Base-by-base conservation (phyloP, 2,329 filamentous ascomycete genomes). In the Didymella sp. region DNA sequence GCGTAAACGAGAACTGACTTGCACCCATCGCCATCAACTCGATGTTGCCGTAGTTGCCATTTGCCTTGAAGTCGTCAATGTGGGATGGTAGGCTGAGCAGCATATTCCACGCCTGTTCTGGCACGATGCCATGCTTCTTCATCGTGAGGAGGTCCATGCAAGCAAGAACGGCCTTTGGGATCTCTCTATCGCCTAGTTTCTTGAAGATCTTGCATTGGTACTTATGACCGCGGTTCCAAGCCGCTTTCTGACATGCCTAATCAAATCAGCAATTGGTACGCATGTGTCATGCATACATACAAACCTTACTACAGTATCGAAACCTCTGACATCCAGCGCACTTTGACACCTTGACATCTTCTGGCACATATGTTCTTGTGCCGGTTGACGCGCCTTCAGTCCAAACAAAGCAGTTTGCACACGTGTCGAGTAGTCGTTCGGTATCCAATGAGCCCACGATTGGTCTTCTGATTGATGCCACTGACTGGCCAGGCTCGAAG, bases 171-270 rank as follows among this genome's bases (percentile, higher is more conserved):
- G 81, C 81, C 60, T 81, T 84, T 0, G 85, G 86, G 2, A 87
- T 73, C 33, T 74, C 69, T 46, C 71, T 76, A 30, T 71, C 65
- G 17, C 75, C 70, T 4, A 84, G 70, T 8, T 72, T 71, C 40
- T 77, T 76, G 49, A 83, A 82, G 6, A 83, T 77, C 25, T 81
- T 78, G 66, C 86, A 89, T 72, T 88, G 85, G 55, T 82, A 73
- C 51, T 85, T 86, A 74, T 89, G 86, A 9, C 78, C 77, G 17
- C 79, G 76, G 48, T 80, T 82, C 86, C 86, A 89, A 24, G 85
- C 81, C 64, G 80, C 78, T 40, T 77, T 74, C 75, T 89, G 86
- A 68, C 86, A 89, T 25, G 67, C 74, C 84, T 87, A 41, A 13
- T 12, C 6, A 11, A 7, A 5, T 68, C 31, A 68, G 51, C 38